Conservation (phyloP, 1,139 yeast species). For the Spathaspora sp. region DNA sequence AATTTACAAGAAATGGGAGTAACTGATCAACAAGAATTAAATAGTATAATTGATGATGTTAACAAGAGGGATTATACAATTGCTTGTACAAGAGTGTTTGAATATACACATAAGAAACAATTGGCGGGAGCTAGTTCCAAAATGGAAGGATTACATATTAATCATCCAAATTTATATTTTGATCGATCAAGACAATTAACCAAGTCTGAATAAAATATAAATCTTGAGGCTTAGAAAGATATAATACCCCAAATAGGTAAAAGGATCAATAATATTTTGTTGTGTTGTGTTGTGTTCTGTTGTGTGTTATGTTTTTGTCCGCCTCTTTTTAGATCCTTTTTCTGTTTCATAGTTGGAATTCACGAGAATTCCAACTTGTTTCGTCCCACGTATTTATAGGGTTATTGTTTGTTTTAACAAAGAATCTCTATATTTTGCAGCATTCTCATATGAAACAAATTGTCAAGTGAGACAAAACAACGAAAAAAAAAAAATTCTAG, state of each 20-base stretch:
- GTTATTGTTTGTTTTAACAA: neutral
- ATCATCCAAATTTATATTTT: constrained; percentile 87
- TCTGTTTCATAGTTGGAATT: neutral
- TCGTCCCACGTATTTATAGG: neutral
- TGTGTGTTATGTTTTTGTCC: too few relatives aligned
- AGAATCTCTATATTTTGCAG: neutral
- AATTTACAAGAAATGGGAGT: constrained; percentile 70
- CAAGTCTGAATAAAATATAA: constrained; percentile 7
- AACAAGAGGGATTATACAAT: constrained; percentile 68
- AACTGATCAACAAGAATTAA: constrained; percentile 58
- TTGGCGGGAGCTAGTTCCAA: constrained; percentile 25
- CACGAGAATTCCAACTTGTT: neutral
- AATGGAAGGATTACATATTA: constrained; percentile 53
- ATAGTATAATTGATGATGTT: constrained; percentile 65
- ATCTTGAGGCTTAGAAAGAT: neutral
- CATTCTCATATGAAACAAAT: neutral
- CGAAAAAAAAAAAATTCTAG: neutral
- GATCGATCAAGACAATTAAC: constrained; percentile 61
- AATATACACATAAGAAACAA: constrained; percentile 62
- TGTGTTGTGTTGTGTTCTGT: too few relatives aligned
- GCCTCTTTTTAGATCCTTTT: neutral
- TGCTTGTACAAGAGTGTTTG: constrained; percentile 91
- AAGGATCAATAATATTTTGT: neutral
- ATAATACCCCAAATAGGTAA: neutral
- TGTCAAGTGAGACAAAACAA: neutral